Base-by-base conservation (phyloP, 2,329 filamentous ascomycete genomes). In the Botrytis tulipae region DNA sequence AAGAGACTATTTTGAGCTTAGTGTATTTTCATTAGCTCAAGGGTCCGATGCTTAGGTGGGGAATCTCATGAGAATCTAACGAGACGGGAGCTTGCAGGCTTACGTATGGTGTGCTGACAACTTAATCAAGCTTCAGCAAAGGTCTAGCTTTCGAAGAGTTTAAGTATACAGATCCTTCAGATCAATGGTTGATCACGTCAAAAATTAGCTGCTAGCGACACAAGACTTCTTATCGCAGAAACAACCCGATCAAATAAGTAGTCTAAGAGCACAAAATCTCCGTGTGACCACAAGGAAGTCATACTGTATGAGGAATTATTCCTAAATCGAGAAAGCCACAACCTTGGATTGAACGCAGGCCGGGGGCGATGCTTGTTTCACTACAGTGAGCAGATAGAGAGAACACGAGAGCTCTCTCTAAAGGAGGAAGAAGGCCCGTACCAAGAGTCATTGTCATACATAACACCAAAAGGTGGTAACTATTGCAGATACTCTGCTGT, bases 101-200 rank as follows among this genome's bases (percentile, higher is more conserved):
- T 25, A 48, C 20, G 8, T 35, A 25, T 61, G 22, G 20, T 61
- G 7, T n/a, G 35, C 35, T 40, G 54, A 61, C 37, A 35, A 46
- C 32, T 61, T 61, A 20, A 35, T 57, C 20, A 42, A 71, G 40
- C 35, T 51, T 71, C 32, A 18, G n/a, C 29, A 51, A 29, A 54
- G 14, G 20, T 71, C 46, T 71, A 65, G 59, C 18, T 29, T 20
- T 44, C 46, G 14, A 51, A n/a, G 35, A 54, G 9, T 51, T 4
- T 4, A 46, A 7, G 42, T 16, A 35, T 25, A 42, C 40, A 42
- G 16, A 61, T 70, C 20, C 18, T 59, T 42, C 18, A 42, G 44
- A 54, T 54, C 32, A 22, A 54, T 18, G 8, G 9, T 46, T 46
- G 37, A 62, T 71, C 42, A 71, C 29, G 69, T 71, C 69, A 71